These are phyloP conservation scores for Neurospora sp. DNA, from an alignment of 495 filamentous ascomycete species.

Conservation along the genomic window DNA sequence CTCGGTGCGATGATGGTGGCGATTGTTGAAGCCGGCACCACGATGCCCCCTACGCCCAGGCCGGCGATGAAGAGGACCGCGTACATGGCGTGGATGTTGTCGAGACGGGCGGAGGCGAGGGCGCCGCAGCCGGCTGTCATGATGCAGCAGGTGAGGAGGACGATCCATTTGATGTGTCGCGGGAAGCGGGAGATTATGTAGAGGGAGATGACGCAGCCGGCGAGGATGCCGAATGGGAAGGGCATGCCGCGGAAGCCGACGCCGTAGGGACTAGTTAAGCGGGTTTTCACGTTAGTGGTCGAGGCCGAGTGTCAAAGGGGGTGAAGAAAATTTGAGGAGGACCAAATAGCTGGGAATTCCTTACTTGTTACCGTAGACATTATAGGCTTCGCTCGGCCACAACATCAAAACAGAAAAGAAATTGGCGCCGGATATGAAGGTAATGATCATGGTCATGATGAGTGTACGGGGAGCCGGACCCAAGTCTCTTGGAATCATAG, in stretches of 20 bases:
- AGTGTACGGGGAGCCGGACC: conserved; percentile 55
- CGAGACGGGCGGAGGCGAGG: conserved; percentile 42
- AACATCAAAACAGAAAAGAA: conserved; percentile 68
- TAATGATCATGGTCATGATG: conserved; percentile 56
- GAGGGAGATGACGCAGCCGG: conserved; percentile 53
- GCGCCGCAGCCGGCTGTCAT: conserved; percentile 66
- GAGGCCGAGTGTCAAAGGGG: not conserved
- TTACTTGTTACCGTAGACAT: conserved; percentile 59
- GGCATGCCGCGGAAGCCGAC: conserved; percentile 59
- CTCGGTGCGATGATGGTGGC: conserved; percentile 65
- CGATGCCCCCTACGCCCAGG: conserved; percentile 63
- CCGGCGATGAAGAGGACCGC: conserved; percentile 53
- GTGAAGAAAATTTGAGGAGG: not conserved
- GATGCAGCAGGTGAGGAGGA: conserved; percentile 50
- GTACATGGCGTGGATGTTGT: conserved; percentile 55
- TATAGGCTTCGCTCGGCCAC: conserved; percentile 67
- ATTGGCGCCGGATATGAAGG: conserved; percentile 63
- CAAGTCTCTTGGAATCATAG: conserved; percentile 56
- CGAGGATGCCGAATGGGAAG: conserved; percentile 53
- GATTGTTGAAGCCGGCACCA: conserved; percentile 47
- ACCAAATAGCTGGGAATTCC: not conserved
- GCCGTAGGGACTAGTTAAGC: conserved; percentile 34
- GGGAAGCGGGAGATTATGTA: conserved; percentile 48
- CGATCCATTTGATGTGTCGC: conserved; percentile 53
- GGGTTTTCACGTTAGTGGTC: not conserved